Conservation (phyloP, 78 protist species). For the Dictyostelium citrinum region DNA sequence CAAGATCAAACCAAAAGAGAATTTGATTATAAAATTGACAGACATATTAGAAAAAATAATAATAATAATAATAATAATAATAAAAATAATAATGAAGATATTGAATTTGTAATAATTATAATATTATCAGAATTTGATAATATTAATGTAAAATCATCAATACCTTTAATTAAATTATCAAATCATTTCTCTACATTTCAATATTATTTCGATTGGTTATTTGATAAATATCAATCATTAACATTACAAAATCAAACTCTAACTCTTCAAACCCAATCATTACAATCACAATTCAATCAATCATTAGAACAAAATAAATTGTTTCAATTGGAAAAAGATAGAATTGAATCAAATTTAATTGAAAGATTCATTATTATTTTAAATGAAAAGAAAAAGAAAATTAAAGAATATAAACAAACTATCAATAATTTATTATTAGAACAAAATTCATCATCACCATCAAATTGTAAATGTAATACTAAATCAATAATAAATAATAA, state of each 20-base stretch:
- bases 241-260: constrained; percentile 8
- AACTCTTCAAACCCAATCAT: not conserved
- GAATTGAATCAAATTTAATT: constrained; percentile 10
- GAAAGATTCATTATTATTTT: constrained; percentile 21
- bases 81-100: not conserved
- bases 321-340: constrained; percentile 23
- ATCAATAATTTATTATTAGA: not conserved
- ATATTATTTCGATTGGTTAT: constrained; percentile 33
- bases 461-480: not conserved
- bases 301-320: not conserved
- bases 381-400: constrained; percentile 52
- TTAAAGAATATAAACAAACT: constrained; percentile 24
- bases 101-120: not conserved
- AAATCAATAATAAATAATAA: not conserved
- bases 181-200: not conserved
- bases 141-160: not conserved
- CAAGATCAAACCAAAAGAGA: constrained; percentile 9
- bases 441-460: not conserved
- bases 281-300: constrained; percentile 52
- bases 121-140: not conserved
- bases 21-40: constrained; percentile 19
- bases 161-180: not conserved
- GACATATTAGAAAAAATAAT: not conserved
- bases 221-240: constrained; percentile 2
- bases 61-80: not conserved